phyloP scores from a whole-genome alignment of 768 basidiomycete genomes.

The Favolaschia claudopus region DNA sequence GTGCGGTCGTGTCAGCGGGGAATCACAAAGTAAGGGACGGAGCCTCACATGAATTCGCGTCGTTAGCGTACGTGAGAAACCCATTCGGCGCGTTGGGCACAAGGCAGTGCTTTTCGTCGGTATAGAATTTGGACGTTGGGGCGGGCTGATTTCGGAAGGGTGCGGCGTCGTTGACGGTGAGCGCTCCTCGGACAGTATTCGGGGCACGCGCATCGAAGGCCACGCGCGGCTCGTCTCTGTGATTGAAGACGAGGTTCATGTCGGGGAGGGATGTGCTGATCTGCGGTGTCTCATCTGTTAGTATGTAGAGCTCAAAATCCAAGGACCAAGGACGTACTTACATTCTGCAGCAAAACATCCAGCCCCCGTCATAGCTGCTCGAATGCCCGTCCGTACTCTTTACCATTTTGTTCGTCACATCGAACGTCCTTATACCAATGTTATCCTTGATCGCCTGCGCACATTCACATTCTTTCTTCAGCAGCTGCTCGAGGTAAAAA shows the following conservation, averaged over 20 bases:
- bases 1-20: neutral
- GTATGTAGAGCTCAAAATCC: no score
- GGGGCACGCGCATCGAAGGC: constrained; percentile 18
- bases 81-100: constrained; percentile 10
- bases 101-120: constrained; percentile 14
- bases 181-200: neutral
- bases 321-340: no score
- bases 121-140: constrained; percentile 21
- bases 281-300: no score
- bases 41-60: constrained; percentile 18
- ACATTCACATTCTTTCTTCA: no score
- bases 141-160: constrained; percentile 12
- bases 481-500: neutral
- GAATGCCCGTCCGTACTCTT: neutral
- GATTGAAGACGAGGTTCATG: constrained; percentile 24
- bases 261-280: no score
- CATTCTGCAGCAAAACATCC: no score
- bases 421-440: neutral
- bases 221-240: constrained; percentile 33
- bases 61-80: constrained; percentile 13
- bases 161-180: neutral
- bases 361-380: constrained; percentile 1
- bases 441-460: neutral
- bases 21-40: neutral
- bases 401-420: neutral